Conservation (phyloP, 345 rosid genomes). For the Eucalyptus paniculata region DNA sequence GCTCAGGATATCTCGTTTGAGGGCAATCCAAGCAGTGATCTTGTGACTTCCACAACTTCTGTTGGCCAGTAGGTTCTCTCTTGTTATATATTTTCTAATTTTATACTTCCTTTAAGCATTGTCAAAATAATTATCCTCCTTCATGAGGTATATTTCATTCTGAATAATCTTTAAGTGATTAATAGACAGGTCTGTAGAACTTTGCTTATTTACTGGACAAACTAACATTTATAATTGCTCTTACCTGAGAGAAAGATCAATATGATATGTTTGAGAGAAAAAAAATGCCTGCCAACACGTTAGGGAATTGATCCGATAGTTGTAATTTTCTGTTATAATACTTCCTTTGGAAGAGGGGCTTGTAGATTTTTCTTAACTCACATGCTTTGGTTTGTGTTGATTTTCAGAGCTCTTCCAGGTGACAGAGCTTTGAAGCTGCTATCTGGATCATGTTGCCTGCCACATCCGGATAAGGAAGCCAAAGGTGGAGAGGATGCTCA, state of each 20-base stretch:
- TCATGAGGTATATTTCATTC: neutral
- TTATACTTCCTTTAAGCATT: neutral
- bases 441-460: constrained; percentile 75
- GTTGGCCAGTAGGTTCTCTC: constrained; percentile 36
- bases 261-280: neutral
- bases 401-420: constrained; percentile 19
- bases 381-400: neutral
- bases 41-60: constrained; percentile 17
- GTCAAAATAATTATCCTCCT: neutral
- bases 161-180: neutral
- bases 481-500: constrained; percentile 99
- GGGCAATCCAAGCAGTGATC: constrained; percentile 35
- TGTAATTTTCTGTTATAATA: neutral
- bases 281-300: neutral
- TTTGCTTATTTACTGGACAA: neutral
- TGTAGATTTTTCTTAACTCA: neutral
- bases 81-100: neutral
- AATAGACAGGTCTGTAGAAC: neutral
- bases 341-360: neutral
- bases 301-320: neutral
- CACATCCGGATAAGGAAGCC: constrained; percentile 90
- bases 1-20: constrained; percentile 53
- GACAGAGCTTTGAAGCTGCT: constrained; percentile 51
- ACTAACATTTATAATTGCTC: neutral
- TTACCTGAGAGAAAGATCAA: neutral